Conservation (phyloP, 768 basidiomycete species). For the Agaricus subrufescens region DNA sequence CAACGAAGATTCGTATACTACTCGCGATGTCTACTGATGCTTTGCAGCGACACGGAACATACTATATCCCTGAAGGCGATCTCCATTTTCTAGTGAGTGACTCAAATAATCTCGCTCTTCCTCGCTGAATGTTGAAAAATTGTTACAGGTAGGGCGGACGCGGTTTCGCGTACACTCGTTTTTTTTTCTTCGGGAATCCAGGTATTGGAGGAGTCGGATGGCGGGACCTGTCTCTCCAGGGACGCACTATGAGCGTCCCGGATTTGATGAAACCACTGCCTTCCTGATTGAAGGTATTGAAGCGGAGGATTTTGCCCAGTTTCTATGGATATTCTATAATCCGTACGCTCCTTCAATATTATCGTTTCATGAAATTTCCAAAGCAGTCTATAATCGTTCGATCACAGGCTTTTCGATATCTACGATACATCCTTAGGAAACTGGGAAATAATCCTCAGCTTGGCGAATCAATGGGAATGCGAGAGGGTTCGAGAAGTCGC, state of each 20-base stretch:
- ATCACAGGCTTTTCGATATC: not conserved
- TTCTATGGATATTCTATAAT: slow-evolving; percentile 56
- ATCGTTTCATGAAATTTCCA: not conserved
- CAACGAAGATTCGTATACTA: not conserved
- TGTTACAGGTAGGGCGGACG: slow-evolving; percentile 45
- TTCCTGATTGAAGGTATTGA: slow-evolving; percentile 28
- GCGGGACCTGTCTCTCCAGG: slow-evolving; percentile 23
- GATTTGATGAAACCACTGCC: slow-evolving; percentile 32
- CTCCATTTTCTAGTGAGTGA: slow-evolving; percentile 44
- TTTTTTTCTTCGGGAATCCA: slow-evolving; percentile 58
- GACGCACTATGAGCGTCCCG: slow-evolving; percentile 25
- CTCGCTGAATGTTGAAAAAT: not conserved
- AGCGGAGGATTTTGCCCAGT: slow-evolving; percentile 33
- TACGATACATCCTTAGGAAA: not conserved
- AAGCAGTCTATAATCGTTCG: not conserved
- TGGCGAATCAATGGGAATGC: not conserved
- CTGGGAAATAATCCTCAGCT: not conserved
- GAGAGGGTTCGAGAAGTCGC: not conserved
- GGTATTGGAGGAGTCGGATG: slow-evolving; percentile 35
- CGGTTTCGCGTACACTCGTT: slow-evolving; percentile 55
- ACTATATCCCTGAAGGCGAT: slow-evolving; percentile 52
- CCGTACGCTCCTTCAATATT: slow-evolving; percentile 28
- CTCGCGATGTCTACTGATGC: slow-evolving; percentile 6
- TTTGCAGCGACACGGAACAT: slow-evolving; percentile 26
- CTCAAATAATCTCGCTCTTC: not conserved